Evolutionary conservation across 2,329 filamentous ascomycete genomes (phyloP), one percentile per base, ranked within the genome.

Genomic region (Macrophomina tecta): DNA sequence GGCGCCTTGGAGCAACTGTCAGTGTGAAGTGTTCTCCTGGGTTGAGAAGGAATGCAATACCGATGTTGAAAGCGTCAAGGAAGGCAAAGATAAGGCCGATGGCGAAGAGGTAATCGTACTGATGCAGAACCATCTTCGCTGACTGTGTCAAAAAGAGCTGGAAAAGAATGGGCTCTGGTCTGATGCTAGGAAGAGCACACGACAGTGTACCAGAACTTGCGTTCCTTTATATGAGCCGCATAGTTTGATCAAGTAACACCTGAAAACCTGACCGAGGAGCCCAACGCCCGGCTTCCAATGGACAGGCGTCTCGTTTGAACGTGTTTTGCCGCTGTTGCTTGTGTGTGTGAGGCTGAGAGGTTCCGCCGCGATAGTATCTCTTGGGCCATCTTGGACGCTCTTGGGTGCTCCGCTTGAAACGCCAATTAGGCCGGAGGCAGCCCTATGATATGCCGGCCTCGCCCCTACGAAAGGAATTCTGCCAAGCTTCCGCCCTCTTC

Each of bases 11-110:
- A 1, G 7, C n/a, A 46, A 23, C 23, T 23, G 23, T 69, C n/a
- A 65, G 62, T 34, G 11, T 40, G 12, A 42, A 45, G 56, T 48
- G 42, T 23, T 61, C 42, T 46, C 45, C 12, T 28, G 14, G 2
- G 42, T 18, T 14, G 23, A 34, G 6, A 1, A 23, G 5, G 14
- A 16, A n/a, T 34, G 6, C 14, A 32, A 30, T 68, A 82, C 86
- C 87, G 70, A 88, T 89, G 73, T 89, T 90, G 85, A 86, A 90
- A 64, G 87, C 87, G 75, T 90, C 88, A 48, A 90, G 84, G 73
- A 87, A 86, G 68, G 88, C 86, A 76, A 90, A 90, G 68, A 90
- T 83, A 64, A 85, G 87, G 77, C 85, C 87, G 64, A 90, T 84
- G 71, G 86, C 88, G 70, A 90, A 86, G 69, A 90, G 81, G 74